A percentile compares a stretch with the other conserved stretches of the same genome.
Conservation (phyloP, 805 yeast species). For the Cyberlindnera nakhonratchasimensis region DNA sequence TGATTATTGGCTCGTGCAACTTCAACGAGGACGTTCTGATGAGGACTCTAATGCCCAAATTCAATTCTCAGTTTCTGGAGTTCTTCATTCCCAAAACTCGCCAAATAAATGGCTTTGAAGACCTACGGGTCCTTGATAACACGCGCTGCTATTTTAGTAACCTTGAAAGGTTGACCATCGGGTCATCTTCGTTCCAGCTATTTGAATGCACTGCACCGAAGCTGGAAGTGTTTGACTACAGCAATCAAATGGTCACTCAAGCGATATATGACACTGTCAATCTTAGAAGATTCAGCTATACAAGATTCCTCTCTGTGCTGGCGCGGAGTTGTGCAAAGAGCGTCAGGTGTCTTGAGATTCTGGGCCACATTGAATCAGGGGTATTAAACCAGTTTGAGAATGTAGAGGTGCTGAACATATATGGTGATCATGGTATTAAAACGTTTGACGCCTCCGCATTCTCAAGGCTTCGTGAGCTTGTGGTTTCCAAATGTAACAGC, state of each 20-base stretch:
- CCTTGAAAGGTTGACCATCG: slow-evolving; percentile 18
- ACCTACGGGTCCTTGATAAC: slow-evolving; percentile 23
- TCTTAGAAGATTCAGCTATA: slow-evolving; percentile 15
- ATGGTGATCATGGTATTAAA: slow-evolving; percentile 18
- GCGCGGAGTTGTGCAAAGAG: slow-evolving; percentile 6
- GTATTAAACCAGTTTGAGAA: slow-evolving; percentile 12
- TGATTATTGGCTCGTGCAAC: slow-evolving; percentile 7
- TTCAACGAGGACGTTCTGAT: slow-evolving; percentile 12
- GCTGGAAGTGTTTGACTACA: slow-evolving; percentile 14
- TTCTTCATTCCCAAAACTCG: slow-evolving; percentile 16
- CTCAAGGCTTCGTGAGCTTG: slow-evolving; percentile 10
- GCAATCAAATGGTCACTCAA: slow-evolving; percentile 15
- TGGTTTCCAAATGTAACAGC: slow-evolving; percentile 15
- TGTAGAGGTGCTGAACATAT: slow-evolving; percentile 15
- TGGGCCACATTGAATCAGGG: slow-evolving; percentile 13
- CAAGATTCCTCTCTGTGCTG: slow-evolving; percentile 15
- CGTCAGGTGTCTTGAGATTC: slow-evolving; percentile 14
- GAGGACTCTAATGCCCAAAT: slow-evolving; percentile 18
- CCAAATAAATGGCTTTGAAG: slow-evolving; percentile 21
- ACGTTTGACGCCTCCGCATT: slow-evolving; percentile 9
- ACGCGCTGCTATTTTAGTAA: slow-evolving; percentile 21
- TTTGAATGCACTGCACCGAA: slow-evolving; percentile 20
- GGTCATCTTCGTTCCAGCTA: slow-evolving; percentile 22
- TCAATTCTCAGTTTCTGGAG: slow-evolving; percentile 20
- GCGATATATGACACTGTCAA: slow-evolving; percentile 19